These are phyloP conservation scores for Crithidia brevicula DNA, from an alignment of 208 protist genomes.

Conservation along the genomic window DNA sequence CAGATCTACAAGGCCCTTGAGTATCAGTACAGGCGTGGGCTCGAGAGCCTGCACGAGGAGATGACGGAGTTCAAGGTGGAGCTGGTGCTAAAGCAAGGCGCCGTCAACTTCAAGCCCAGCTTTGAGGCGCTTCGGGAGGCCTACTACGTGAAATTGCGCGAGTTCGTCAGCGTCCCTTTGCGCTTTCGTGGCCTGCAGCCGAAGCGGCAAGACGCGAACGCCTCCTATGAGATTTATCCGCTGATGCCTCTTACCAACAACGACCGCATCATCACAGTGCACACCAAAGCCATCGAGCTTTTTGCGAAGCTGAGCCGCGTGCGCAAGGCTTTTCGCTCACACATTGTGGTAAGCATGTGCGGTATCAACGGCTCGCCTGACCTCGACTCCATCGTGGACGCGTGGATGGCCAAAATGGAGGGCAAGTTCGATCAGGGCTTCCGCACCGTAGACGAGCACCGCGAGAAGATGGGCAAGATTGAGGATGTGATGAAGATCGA, in stretches of 20 bases:
- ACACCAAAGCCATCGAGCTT: conserved; percentile 92
- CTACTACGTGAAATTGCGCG: conserved; percentile 95
- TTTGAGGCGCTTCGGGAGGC: conserved; percentile 94
- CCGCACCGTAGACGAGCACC: conserved; percentile 86
- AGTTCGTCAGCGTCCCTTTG: conserved; percentile 94
- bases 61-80: conserved; percentile 94
- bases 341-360: conserved; percentile 91
- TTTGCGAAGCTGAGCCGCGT: conserved; percentile 92
- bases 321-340: conserved; percentile 81
- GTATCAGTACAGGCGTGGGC: conserved; percentile 92
- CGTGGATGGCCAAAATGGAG: conserved; percentile 63
- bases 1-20: conserved; percentile 98
- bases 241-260: conserved; percentile 89
- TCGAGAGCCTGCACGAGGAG: conserved; percentile 93
- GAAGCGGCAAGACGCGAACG: conserved; percentile 62
- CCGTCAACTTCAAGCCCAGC: conserved; percentile 94
- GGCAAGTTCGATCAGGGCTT: conserved; percentile 87
- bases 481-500: conserved; percentile 92
- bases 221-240: conserved; percentile 89
- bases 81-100: conserved; percentile 92
- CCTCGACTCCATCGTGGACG: conserved; percentile 89
- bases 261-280: conserved; percentile 86
- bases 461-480: conserved; percentile 85
- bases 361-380: conserved; percentile 87
- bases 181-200: conserved; percentile 93